phyloP scores from a whole-genome alignment of 2,329 filamentous ascomycete species.

The Fusarium sp. region DNA sequence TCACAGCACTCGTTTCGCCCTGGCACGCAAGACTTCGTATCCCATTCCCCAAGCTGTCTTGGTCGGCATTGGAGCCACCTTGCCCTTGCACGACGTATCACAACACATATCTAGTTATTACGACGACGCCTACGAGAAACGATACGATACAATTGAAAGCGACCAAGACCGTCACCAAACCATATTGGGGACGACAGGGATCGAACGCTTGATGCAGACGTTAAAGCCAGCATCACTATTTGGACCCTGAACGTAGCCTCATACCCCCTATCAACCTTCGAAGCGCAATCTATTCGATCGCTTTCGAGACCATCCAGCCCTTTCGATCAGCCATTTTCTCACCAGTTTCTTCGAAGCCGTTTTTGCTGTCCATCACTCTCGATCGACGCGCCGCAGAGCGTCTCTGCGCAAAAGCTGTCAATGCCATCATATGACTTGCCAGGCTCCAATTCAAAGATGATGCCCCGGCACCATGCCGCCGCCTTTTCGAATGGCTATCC shows the following conservation, averaged over 20 bases:
- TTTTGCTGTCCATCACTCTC: conserved; percentile 7
- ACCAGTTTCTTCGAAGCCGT: neutral
- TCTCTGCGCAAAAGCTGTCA: conserved; percentile 36
- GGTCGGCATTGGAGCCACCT: conserved; percentile 37
- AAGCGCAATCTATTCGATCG: conserved; percentile 10
- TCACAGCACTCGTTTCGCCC: conserved; percentile 27
- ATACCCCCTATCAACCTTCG: conserved; percentile 22
- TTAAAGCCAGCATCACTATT: conserved; percentile 10
- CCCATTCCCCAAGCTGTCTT: conserved; percentile 34
- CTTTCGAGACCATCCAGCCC: neutral
- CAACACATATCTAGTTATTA: neutral
- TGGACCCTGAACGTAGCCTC: conserved; percentile 4
- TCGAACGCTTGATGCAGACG: neutral
- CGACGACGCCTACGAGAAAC: conserved; percentile 21
- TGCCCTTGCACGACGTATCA: conserved; percentile 27
- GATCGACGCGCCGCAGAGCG: conserved; percentile 35
- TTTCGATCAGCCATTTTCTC: neutral
- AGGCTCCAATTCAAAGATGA: conserved; percentile 68
- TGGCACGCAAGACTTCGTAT: conserved; percentile 41
- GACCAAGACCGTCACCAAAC: neutral
- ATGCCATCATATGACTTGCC: conserved; percentile 50
- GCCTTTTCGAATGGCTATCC: conserved; percentile 89
- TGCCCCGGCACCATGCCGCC: conserved; percentile 82
- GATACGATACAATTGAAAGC: conserved; percentile 3
- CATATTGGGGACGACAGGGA: neutral